Conservation (phyloP, 2,329 filamentous ascomycete genomes). For the Fulvia fulva region DNA sequence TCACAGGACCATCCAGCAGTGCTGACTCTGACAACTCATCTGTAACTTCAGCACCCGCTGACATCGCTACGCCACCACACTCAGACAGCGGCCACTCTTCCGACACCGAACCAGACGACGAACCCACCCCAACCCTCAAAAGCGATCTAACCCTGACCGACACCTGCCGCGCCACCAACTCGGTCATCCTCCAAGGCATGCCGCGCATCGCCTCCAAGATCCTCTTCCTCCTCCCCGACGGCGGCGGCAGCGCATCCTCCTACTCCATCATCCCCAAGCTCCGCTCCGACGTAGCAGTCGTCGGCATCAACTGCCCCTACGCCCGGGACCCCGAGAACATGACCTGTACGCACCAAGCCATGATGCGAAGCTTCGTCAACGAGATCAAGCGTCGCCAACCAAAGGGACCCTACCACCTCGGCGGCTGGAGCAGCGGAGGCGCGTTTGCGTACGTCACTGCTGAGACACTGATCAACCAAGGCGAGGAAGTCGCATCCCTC, state of each 20-base stretch:
- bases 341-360: slow-evolving; percentile 7
- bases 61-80: background rate
- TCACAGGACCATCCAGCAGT: background rate
- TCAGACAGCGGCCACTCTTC: background rate
- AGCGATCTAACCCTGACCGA: background rate
- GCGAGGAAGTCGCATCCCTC: slow-evolving; percentile 23
- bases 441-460: slow-evolving; percentile 19
- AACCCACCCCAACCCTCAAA: background rate
- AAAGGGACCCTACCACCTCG: slow-evolving; percentile 36
- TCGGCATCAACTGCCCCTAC: slow-evolving; percentile 46
- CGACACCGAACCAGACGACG: background rate
- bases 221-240: slow-evolving; percentile 42
- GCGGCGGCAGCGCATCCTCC: slow-evolving; percentile 46
- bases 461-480: slow-evolving; percentile 10
- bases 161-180: slow-evolving; percentile 3
- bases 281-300: slow-evolving; percentile 26
- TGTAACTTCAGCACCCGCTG: background rate
- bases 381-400: slow-evolving; percentile 35
- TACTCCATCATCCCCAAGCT: slow-evolving; percentile 42
- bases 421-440: slow-evolving; percentile 24
- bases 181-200: slow-evolving; percentile 19
- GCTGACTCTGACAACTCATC: background rate
- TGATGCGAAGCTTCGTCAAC: slow-evolving; percentile 21
- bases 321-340: slow-evolving; percentile 14
- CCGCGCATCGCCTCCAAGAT: slow-evolving; percentile 11